Base-by-base conservation (phyloP, 208 protist species). In the Crithidia acanthocephali region DNA sequence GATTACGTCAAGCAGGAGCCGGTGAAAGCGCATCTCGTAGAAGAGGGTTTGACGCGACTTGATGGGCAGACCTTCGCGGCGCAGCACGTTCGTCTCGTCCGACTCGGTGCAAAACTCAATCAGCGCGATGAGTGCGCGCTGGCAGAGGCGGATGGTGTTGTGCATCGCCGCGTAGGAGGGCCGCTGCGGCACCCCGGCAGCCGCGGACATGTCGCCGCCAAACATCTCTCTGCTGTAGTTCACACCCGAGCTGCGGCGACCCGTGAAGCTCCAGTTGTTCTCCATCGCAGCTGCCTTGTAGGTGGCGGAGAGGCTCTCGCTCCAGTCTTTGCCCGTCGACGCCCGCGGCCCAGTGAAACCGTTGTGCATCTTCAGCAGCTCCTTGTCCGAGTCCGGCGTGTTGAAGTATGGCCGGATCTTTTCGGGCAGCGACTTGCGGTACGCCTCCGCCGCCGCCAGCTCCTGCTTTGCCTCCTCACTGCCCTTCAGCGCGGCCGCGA, bases 1-100 rank as follows among this genome's bases (percentile, higher is more conserved):
- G n/a, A 92, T 71, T 4, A 95, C 81, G 27, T 93, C 87, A 53
- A 95, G 83, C 62, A 93, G 28, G 33, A 95, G 83, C 3, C 77
- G 83, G 65, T 93, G 81, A 15, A 94, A 76, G 10, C 77, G 67
- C 28, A 86, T 58, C 28, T 95, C 84, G 69, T 88, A 87, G 37
- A 95, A 81, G 76, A 91, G 86, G 10, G 80, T 58, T 79, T 96
- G 91, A 42, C 88, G 73, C 15, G 79, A 62, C 25, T 20, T 40
- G 72, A 86, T 85, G 18, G 87, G 85, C 32, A 92, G 72, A 8
- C 84, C 79, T 23, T 92, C 84, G 25, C 72, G 72, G 6, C 51
- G 68, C 55, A 96, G 67, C 42, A 83, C 78, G 76, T 87, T 80
- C 22, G 58, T 63, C 28, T 90, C 84, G 23, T 58, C 42, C n/a